Evolutionary conservation across 768 basidiomycete species (phyloP).

Genomic region (Hydnum rufescens): DNA sequence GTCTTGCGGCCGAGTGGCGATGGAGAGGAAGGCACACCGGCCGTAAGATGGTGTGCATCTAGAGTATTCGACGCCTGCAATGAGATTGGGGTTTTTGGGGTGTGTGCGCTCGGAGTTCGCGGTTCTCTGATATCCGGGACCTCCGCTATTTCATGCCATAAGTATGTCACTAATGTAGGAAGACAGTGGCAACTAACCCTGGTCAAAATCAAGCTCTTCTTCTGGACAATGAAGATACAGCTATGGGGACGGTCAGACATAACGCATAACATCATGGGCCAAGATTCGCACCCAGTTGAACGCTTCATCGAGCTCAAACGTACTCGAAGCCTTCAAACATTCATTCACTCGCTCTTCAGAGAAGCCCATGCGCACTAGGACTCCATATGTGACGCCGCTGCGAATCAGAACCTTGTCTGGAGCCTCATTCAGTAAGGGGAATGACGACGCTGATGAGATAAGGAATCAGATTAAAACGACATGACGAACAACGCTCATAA

Average conservation of each 20-base stretch:
- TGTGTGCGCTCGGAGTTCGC: too few relatives aligned
- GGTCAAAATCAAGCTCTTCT: slow-evolving; percentile 30
- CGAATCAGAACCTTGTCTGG: slow-evolving; percentile 53
- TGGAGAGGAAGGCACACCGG: background rate
- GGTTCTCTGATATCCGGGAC: too few relatives aligned
- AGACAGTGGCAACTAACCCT: slow-evolving; percentile 18
- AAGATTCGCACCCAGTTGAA: slow-evolving; percentile 60
- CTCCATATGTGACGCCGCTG: slow-evolving; percentile 64
- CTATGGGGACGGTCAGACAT: slow-evolving; percentile 20
- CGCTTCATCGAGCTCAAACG: slow-evolving; percentile 70
- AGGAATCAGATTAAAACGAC: slow-evolving; percentile 4
- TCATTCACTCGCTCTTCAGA: slow-evolving; percentile 43
- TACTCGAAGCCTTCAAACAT: slow-evolving; percentile 43
- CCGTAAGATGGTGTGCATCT: background rate
- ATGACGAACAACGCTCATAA: slow-evolving; percentile 5
- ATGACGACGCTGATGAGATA: slow-evolving; percentile 14
- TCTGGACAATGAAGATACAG: slow-evolving; percentile 43
- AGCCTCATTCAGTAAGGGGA: slow-evolving; percentile 28
- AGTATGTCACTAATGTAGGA: background rate
- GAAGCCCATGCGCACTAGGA: slow-evolving; percentile 61
- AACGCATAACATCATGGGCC: background rate
- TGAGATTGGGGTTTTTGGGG: background rate
- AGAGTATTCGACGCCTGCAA: background rate
- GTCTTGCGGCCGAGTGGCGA: too few relatives aligned
- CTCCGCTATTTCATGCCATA: too few relatives aligned